These are phyloP conservation scores for Trichosporon sp. DNA, from an alignment of 1,284 basidiomycete genomes.

Conservation along the genomic window DNA sequence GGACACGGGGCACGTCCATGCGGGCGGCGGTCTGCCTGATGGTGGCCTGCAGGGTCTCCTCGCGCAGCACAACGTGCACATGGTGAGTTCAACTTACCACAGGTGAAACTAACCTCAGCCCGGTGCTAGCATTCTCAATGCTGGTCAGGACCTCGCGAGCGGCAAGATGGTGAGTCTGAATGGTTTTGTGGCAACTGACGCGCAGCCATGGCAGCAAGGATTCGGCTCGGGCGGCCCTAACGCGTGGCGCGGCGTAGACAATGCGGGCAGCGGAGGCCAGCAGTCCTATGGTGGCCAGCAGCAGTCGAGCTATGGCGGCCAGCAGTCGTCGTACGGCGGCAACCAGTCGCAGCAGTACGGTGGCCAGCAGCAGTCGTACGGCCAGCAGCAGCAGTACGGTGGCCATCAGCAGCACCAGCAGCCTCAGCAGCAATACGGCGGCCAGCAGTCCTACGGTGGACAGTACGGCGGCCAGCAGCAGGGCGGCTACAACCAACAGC, in stretches of 20 bases:
- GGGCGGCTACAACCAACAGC: neutral
- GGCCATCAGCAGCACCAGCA: neutral
- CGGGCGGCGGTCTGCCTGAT: slow-evolving; percentile 33
- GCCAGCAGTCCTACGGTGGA: slow-evolving; percentile 9
- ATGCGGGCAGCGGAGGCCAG: neutral
- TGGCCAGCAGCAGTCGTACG: neutral
- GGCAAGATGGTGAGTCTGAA: slow-evolving; percentile 41
- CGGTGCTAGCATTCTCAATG: slow-evolving; percentile 37
- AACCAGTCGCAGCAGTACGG: neutral
- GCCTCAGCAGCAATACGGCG: neutral
- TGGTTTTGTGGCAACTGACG: neutral
- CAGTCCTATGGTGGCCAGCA: neutral
- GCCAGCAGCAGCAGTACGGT: neutral
- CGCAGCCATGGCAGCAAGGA: slow-evolving; percentile 44
- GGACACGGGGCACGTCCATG: slow-evolving; percentile 42
- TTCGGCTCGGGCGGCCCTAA: slow-evolving; percentile 45
- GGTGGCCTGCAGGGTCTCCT: slow-evolving; percentile 47
- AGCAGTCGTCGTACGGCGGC: neutral
- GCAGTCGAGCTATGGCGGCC: neutral
- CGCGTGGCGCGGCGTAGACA: slow-evolving; percentile 42
- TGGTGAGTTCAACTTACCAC: slow-evolving; percentile 27
- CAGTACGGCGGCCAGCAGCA: slow-evolving; percentile 3
- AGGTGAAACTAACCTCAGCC: slow-evolving; percentile 5
- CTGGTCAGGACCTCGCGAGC: slow-evolving; percentile 43
- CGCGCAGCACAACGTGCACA: slow-evolving; percentile 44